These are phyloP conservation scores for Gnomoniopsis smithogilvyi DNA, from an alignment of 2,329 filamentous ascomycete genomes.

Conservation along the genomic window DNA sequence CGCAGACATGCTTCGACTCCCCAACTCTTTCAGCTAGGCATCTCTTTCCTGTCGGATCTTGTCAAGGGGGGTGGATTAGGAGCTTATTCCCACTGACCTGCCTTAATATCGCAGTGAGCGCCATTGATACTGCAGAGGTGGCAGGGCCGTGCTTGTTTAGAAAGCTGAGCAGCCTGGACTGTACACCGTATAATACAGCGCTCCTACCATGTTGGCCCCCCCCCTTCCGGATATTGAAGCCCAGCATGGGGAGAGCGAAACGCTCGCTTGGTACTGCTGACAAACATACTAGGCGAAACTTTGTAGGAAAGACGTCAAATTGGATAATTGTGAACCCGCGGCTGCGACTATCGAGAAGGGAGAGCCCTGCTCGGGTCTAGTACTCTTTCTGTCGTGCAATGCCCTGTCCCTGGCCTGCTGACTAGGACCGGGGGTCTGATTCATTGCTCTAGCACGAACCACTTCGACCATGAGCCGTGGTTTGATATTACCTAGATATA, in stretches of 20 bases:
- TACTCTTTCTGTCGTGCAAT: constrained; percentile 1
- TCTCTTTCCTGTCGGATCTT: background rate
- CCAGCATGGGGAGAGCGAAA: background rate
- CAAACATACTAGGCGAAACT: background rate
- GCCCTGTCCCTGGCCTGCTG: constrained; percentile 11
- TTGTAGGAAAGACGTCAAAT: background rate
- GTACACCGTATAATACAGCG: background rate
- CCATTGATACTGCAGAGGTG: background rate
- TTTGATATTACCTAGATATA: background rate
- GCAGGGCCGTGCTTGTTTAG: background rate
- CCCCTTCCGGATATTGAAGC: background rate
- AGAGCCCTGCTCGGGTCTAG: constrained; percentile 2
- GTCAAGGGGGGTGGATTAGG: background rate
- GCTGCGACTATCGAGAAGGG: constrained; percentile 14
- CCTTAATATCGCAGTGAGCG: background rate
- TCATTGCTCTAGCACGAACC: constrained; percentile 28
- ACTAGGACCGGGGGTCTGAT: constrained; percentile 20
- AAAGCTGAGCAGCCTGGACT: background rate
- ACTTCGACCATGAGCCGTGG: background rate
- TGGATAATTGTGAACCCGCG: constrained; percentile 13
- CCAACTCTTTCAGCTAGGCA: background rate
- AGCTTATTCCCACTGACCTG: background rate
- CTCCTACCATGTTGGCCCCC: background rate
- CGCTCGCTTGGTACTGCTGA: constrained; percentile 3
- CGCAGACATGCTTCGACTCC: constrained; percentile 8